These are phyloP conservation scores for Hericium alpestre DNA, from an alignment of 768 basidiomycete genomes.

Conservation along the genomic window DNA sequence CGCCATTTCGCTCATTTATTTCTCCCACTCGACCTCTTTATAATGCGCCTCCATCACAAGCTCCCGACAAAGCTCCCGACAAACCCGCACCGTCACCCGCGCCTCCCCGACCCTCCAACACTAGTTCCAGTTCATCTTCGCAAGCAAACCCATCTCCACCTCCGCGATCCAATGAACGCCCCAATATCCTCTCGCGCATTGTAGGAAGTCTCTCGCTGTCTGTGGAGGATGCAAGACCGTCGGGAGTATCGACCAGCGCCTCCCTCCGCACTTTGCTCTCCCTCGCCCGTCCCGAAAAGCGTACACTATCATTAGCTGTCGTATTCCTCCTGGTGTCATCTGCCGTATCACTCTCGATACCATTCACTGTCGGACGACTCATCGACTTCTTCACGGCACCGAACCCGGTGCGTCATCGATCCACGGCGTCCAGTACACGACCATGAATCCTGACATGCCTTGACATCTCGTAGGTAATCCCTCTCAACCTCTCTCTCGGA, in stretches of 20 bases:
- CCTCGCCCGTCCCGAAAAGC: slow-evolving; percentile 76
- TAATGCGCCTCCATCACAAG: no score
- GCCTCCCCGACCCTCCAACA: neutral
- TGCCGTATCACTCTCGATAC: slow-evolving; percentile 83
- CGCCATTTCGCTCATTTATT: no score
- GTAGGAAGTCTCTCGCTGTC: neutral
- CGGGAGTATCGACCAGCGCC: slow-evolving; percentile 29
- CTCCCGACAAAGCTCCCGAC: neutral
- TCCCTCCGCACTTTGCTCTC: slow-evolving; percentile 67
- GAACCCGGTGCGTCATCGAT: slow-evolving; percentile 39
- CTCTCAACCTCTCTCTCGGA: slow-evolving; percentile 68
- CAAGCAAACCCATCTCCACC: neutral
- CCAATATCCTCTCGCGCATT: neutral
- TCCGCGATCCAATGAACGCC: neutral
- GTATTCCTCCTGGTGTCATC: slow-evolving; percentile 81
- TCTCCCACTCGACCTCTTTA: no score
- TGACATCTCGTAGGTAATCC: slow-evolving; percentile 30
- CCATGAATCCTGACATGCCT: neutral
- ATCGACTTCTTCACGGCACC: slow-evolving; percentile 85
- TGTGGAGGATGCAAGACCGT: no score
- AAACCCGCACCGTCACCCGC: neutral
- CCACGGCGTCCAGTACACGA: neutral
- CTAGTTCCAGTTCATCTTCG: neutral
- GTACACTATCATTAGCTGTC: slow-evolving; percentile 63
- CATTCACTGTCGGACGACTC: slow-evolving; percentile 84